A percentile compares a stretch with the other conserved stretches of the same genome.
These are phyloP conservation scores for Eucalyptus coolabah DNA, from an alignment of 345 rosid species.

Conservation along the genomic window DNA sequence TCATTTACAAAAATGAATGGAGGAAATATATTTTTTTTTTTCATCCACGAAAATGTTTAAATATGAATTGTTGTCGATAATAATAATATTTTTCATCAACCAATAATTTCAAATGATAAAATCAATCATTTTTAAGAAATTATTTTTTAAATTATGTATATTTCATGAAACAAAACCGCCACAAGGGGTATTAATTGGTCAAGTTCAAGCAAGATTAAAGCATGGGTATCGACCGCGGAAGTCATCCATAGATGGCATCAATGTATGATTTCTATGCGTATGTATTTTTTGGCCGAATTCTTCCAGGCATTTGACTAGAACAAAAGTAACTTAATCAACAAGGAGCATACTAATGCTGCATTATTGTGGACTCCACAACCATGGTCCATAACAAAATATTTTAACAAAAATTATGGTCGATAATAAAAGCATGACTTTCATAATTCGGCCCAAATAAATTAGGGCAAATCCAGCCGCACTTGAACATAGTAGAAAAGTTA, in stretches of 20 bases:
- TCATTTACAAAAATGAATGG: too few species aligned
- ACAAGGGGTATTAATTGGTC: not conserved
- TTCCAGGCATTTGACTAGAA: not conserved
- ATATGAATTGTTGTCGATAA: too few species aligned
- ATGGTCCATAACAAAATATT: too few species aligned
- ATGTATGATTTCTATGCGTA: not conserved
- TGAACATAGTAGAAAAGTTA: not conserved
- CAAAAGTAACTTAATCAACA: not conserved
- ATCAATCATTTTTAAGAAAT: too few species aligned
- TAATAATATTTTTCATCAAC: too few species aligned
- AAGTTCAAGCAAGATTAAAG: not conserved
- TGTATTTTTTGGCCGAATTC: not conserved
- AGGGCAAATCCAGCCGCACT: not conserved
- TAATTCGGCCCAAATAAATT: not conserved
- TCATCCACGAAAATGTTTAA: not conserved
- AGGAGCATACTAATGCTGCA: not conserved
- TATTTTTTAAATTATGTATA: too few species aligned
- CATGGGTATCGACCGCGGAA: not conserved
- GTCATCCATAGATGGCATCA: not conserved
- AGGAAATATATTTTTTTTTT: too few species aligned
- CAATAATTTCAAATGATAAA: too few species aligned
- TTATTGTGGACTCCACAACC: not conserved
- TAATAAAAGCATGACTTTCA: not conserved
- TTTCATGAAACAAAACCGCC: too few species aligned
- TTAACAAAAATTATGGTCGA: too few species aligned